Percentiles rank a stretch among this genome's conserved stretches.
Evolutionary conservation across 768 basidiomycete genomes (phyloP).

Genomic region (Hygrophorus russula): DNA sequence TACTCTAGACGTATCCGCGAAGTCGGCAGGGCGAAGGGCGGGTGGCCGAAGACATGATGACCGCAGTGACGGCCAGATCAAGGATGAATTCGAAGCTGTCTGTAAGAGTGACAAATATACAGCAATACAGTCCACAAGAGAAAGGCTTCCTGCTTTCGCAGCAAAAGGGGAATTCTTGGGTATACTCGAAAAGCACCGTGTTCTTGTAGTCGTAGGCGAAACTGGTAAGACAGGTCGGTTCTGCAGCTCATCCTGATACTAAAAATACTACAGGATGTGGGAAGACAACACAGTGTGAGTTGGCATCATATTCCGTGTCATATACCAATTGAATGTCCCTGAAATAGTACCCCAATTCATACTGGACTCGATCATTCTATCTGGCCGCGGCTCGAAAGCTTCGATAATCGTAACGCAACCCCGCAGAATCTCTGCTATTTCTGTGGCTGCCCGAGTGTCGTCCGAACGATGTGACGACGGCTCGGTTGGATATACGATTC

Average conservation of each 20-base stretch:
- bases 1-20: conserved; percentile 1
- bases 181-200: conserved; percentile 45
- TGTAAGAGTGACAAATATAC: conserved; percentile 35
- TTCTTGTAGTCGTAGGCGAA: conserved; percentile 83
- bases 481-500: conserved; percentile 79
- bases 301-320: neutral
- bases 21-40: conserved; percentile 10
- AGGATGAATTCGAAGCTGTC: conserved; percentile 38
- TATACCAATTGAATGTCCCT: neutral
- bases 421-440: conserved; percentile 78
- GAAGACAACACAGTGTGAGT: conserved; percentile 78
- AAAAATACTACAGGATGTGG: conserved; percentile 50
- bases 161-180: conserved; percentile 53
- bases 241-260: neutral
- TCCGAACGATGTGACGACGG: conserved; percentile 68
- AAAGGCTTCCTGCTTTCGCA: conserved; percentile 67
- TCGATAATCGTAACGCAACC: conserved; percentile 87
- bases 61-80: conserved; percentile 38
- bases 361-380: conserved; percentile 66
- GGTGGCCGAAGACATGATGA: conserved; percentile 22
- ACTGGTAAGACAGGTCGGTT: conserved; percentile 40
- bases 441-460: conserved; percentile 80
- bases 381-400: conserved; percentile 47
- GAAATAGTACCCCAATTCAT: conserved; percentile 77
- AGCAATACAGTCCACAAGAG: conserved; percentile 43